These are phyloP conservation scores for Thuja plicata DNA, from an alignment of 83 land plant species.

Conservation along the genomic window DNA sequence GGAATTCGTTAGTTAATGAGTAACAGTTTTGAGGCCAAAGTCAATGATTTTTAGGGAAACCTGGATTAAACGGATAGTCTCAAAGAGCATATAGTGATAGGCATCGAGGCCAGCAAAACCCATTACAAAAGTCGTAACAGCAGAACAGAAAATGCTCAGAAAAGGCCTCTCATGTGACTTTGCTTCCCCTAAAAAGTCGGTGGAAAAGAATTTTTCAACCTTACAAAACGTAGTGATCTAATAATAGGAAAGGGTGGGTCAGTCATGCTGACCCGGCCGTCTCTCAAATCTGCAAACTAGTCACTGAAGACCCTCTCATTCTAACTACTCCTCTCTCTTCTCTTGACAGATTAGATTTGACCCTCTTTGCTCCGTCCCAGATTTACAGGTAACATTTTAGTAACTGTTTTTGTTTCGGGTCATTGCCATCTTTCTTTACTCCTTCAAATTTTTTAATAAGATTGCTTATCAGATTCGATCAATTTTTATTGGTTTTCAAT, in stretches of 20 bases:
- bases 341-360: not conserved
- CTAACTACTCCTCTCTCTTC: no score
- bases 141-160: not conserved
- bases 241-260: not conserved
- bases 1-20: no score
- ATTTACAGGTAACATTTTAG: not conserved
- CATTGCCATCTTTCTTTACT: no score
- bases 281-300: not conserved
- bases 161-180: not conserved
- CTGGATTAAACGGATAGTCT: not conserved
- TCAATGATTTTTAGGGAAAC: no score
- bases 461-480: no score
- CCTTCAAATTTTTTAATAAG: no score
- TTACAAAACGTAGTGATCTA: not conserved
- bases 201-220: not conserved
- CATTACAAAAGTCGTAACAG: not conserved
- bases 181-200: not conserved
- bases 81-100: not conserved
- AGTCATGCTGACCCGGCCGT: not conserved
- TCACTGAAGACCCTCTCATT: not conserved
- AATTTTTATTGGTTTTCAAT: no score
- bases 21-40: no score
- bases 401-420: not conserved
- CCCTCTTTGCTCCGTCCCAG: not conserved
- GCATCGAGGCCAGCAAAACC: not conserved